Conservation (phyloP, 495 filamentous ascomycete species). For the Penicillium samsonianum region DNA sequence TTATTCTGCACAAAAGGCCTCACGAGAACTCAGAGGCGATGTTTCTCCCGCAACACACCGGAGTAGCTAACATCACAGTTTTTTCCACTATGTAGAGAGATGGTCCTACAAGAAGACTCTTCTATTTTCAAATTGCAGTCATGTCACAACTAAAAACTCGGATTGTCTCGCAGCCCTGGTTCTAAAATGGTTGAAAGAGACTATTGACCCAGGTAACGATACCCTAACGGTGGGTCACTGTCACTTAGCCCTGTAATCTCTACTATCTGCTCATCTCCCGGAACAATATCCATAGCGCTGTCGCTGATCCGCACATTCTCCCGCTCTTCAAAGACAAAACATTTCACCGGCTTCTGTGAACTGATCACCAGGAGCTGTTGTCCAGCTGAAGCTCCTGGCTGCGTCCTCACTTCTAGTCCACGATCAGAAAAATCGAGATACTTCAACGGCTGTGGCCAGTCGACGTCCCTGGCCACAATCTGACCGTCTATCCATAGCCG, state of each 20-base stretch:
- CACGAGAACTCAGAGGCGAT: background rate
- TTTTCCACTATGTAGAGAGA: background rate
- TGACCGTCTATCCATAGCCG: slow-evolving; percentile 60
- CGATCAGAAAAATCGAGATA: slow-evolving; percentile 66
- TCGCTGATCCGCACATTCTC: slow-evolving; percentile 40
- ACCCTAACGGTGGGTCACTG: slow-evolving; percentile 35
- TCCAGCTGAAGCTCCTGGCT: slow-evolving; percentile 15
- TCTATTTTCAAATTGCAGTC: background rate
- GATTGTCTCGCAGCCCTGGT: background rate
- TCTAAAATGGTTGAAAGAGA: background rate
- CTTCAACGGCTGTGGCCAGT: slow-evolving; percentile 94
- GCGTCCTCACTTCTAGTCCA: slow-evolving; percentile 32
- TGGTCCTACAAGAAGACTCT: background rate
- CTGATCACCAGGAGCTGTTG: slow-evolving; percentile 21
- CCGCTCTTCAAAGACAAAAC: slow-evolving; percentile 47
- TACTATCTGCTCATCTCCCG: slow-evolving; percentile 46
- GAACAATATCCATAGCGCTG: slow-evolving; percentile 52
- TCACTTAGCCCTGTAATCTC: slow-evolving; percentile 36
- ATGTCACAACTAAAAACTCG: background rate
- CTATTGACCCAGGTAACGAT: slow-evolving; percentile 27
- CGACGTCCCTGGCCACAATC: slow-evolving; percentile 73
- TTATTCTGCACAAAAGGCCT: background rate
- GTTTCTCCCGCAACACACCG: background rate
- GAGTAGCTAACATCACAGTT: no score
- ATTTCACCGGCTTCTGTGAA: slow-evolving; percentile 42